These are phyloP conservation scores for Phragmites australis DNA, from an alignment of 176 grass and related monocot genomes.

Conservation along the genomic window DNA sequence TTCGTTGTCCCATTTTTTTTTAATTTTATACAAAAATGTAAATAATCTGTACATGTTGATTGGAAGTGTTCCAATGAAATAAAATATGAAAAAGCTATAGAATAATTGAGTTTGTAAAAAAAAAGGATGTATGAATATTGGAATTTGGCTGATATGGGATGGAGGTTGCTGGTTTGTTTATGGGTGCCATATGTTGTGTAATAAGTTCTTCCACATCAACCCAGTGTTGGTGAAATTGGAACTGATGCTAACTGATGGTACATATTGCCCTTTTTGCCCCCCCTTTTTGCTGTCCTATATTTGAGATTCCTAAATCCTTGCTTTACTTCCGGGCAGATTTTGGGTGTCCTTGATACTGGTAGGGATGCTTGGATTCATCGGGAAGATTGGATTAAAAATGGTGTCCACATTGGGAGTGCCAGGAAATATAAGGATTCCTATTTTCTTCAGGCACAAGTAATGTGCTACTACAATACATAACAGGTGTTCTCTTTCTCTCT, in stretches of 20 bases:
- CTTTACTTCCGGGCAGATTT: conserved; percentile 54
- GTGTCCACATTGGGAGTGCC: conserved; percentile 73
- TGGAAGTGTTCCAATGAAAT: no score
- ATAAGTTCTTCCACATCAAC: neutral
- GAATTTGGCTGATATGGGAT: neutral
- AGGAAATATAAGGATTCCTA: conserved; percentile 98
- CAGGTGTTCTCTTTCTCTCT: conserved; percentile 35
- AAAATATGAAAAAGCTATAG: no score
- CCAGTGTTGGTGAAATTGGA: neutral
- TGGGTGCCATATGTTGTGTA: neutral
- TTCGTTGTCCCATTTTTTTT: no score
- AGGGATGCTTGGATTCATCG: conserved; percentile 95
- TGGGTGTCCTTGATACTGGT: conserved; percentile 80
- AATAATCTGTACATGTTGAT: no score
- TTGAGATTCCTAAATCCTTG: conserved; percentile 1
- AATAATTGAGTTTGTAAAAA: no score
- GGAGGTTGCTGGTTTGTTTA: neutral
- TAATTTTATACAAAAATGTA: no score
- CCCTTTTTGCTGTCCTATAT: neutral
- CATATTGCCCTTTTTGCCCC: neutral
- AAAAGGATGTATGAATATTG: neutral
- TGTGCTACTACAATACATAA: conserved; percentile 90
- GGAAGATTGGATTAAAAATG: conserved; percentile 96
- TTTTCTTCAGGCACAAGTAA: conserved; percentile 86
- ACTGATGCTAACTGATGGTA: no score